Percentiles rank a stretch among this genome's conserved stretches.
These are phyloP conservation scores for Citrus mangshanensis DNA, from an alignment of 345 rosid species.

Conservation along the genomic window DNA sequence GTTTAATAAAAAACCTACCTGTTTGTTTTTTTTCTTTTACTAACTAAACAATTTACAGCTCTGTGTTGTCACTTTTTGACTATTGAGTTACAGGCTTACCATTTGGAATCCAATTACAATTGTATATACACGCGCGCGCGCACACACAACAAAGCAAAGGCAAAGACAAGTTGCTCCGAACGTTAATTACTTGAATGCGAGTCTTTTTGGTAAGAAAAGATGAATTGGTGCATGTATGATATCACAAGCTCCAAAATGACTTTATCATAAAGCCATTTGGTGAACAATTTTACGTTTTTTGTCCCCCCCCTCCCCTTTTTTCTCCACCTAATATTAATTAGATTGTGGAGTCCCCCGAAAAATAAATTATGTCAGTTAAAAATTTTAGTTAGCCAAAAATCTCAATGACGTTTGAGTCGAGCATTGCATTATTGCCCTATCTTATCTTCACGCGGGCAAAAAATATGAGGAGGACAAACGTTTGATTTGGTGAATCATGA, in stretches of 20 bases:
- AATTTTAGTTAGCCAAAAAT: not conserved
- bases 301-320: no score
- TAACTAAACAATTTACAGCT: no score
- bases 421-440: not conserved
- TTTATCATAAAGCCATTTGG: not conserved
- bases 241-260: not conserved
- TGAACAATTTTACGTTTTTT: not conserved
- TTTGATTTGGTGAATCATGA: not conserved
- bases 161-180: not conserved
- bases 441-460: not conserved
- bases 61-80: no score
- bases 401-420: not conserved
- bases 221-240: not conserved
- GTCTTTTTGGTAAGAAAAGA: not conserved
- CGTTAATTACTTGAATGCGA: not conserved
- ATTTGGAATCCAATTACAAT: no score
- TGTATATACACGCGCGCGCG: no score
- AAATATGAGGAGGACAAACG: not conserved
- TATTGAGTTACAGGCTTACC: no score
- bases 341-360: not conserved
- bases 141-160: no score
- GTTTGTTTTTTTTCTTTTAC: no score
- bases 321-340: not conserved
- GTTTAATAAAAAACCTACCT: not conserved
- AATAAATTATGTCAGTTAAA: not conserved